phyloP scores from a whole-genome alignment of 2,329 filamentous ascomycete species.

The Trichoderma sp. region DNA sequence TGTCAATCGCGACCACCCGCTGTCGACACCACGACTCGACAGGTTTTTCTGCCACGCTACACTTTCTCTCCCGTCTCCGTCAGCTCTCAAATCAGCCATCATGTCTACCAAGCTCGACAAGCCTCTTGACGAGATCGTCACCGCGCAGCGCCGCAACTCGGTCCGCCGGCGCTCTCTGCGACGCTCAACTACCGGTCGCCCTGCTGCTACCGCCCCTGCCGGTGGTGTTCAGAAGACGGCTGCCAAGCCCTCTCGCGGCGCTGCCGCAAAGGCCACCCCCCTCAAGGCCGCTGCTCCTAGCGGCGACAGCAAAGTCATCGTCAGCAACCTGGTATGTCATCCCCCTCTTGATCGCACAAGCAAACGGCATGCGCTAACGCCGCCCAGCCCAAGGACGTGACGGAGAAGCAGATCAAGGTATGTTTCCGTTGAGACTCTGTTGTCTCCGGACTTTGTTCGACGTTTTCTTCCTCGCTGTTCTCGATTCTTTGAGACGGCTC shows the following conservation, averaged over 20 bases:
- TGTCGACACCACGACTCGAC: conserved; percentile 15
- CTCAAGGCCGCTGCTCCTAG: conserved; percentile 62
- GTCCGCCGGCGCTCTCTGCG: conserved; percentile 55
- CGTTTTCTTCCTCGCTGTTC: conserved; percentile 49
- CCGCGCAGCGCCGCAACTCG: conserved; percentile 66
- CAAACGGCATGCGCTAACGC: conserved; percentile 49
- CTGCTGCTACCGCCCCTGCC: conserved; percentile 67
- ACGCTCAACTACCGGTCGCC: conserved; percentile 54
- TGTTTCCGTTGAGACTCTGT: conserved; percentile 84
- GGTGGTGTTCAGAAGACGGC: conserved; percentile 84
- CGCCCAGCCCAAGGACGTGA: conserved; percentile 86
- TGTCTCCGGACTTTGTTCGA: conserved; percentile 72
- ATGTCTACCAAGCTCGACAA: conserved; percentile 97
- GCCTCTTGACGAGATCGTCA: conserved; percentile 96
- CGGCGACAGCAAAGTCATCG: conserved; percentile 93
- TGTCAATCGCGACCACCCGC: conserved; percentile 20
- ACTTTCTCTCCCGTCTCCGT: background rate
- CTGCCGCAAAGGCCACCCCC: conserved; percentile 62
- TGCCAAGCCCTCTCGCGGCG: conserved; percentile 61
- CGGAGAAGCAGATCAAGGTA: conserved; percentile 99
- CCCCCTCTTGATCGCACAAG: background rate
- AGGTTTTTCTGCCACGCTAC: conserved; percentile 3
- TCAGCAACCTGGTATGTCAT: conserved; percentile 89
- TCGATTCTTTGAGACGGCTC: conserved; percentile 39
- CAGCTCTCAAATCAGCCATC: conserved; percentile 41